Conservation (phyloP, 495 filamentous ascomycete genomes). For the Penicillium riverlandense region DNA sequence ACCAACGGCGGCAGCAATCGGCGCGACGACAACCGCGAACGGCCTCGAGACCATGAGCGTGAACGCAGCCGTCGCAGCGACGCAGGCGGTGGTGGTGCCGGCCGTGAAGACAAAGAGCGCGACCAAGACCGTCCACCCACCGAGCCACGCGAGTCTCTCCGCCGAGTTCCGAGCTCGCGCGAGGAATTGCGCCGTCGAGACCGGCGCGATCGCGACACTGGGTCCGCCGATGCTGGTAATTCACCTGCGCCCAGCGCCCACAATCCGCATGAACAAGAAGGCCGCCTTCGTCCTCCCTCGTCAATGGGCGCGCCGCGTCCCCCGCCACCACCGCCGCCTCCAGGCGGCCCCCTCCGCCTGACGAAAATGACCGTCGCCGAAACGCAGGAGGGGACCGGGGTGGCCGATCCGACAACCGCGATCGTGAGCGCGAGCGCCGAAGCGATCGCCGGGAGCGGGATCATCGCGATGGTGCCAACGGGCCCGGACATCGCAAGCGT, state of each 20-base stretch:
- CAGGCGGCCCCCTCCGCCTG: constrained; percentile 24
- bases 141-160: constrained; percentile 27
- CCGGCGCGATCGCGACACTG: constrained; percentile 26
- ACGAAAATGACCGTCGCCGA: constrained; percentile 34
- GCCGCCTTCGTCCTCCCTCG: constrained; percentile 33
- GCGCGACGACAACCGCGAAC: constrained; percentile 31
- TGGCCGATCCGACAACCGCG: constrained; percentile 24
- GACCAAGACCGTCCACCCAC: constrained; percentile 2
- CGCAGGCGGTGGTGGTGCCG: constrained; percentile 14
- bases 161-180: constrained; percentile 27
- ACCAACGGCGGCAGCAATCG: constrained; percentile 17
- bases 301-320: constrained; percentile 27
- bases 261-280: constrained; percentile 26
- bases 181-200: constrained; percentile 39
- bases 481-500: constrained; percentile 33
- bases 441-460: constrained; percentile 37
- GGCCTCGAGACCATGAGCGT: constrained; percentile 27
- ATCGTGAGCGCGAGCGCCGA: constrained; percentile 34
- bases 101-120: constrained; percentile 28
- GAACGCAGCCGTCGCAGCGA: constrained; percentile 35
- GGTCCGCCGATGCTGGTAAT: constrained; percentile 9
- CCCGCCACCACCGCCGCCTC: constrained; percentile 24
- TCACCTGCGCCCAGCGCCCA: constrained; percentile 3
- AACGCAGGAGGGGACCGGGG: constrained; percentile 27
- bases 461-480: constrained; percentile 23